A percentile compares a stretch with the other conserved stretches of the same genome.
phyloP scores from a whole-genome alignment of 2,329 filamentous ascomycete genomes.

The Penicillium sp. region DNA sequence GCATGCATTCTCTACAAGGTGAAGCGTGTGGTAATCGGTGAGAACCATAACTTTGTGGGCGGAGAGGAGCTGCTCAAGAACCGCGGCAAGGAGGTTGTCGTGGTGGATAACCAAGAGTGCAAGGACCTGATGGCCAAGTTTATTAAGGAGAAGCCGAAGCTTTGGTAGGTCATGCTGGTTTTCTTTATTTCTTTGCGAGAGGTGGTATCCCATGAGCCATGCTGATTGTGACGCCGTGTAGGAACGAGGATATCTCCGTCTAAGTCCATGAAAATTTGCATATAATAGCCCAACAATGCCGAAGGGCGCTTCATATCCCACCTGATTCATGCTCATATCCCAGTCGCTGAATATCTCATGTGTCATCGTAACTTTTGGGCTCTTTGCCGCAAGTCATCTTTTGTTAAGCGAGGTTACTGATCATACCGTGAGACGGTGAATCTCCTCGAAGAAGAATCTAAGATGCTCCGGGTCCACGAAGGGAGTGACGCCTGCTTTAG shows the following conservation, averaged over 20 bases:
- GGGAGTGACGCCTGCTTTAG: slow-evolving; percentile 72
- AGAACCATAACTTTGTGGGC: slow-evolving; percentile 70
- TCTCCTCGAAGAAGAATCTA: slow-evolving; percentile 89
- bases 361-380: slow-evolving; percentile 10
- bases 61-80: slow-evolving; percentile 66
- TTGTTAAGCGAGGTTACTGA: background rate
- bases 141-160: slow-evolving; percentile 64
- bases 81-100: slow-evolving; percentile 68
- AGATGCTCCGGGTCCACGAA: slow-evolving; percentile 90
- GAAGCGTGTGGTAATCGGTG: slow-evolving; percentile 67
- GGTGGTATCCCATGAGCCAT: slow-evolving; percentile 2
- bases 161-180: slow-evolving; percentile 54
- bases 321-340: slow-evolving; percentile 5
- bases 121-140: slow-evolving; percentile 66
- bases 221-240: slow-evolving; percentile 27
- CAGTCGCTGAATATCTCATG: slow-evolving; percentile 1
- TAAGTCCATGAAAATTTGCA: slow-evolving; percentile 27
- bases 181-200: slow-evolving; percentile 1
- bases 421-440: slow-evolving; percentile 58
- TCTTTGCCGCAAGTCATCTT: slow-evolving; percentile 7
- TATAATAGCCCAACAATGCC: slow-evolving; percentile 9
- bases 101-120: slow-evolving; percentile 62
- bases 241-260: slow-evolving; percentile 58
- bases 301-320: background rate
- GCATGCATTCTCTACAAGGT: slow-evolving; percentile 73